Conservation (phyloP, 176 grass and related monocot species). For the Alopecurus myosuroides region DNA sequence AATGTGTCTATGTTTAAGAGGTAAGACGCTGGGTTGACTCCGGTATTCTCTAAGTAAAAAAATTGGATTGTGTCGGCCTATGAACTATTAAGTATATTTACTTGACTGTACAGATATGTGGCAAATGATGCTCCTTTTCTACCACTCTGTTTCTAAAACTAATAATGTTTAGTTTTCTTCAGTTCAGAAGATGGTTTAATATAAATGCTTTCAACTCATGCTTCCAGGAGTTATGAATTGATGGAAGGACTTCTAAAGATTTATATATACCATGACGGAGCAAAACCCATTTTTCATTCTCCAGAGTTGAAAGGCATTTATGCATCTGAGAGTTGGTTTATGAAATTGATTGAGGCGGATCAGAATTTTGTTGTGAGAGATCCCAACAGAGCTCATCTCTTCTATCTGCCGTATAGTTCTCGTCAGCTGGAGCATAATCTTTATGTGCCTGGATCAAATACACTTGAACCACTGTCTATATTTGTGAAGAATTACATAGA, state of each 20-base stretch:
- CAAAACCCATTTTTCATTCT: conserved; percentile 75
- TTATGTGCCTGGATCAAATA: conserved; percentile 79
- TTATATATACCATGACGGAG: conserved; percentile 83
- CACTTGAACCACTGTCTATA: conserved; percentile 51
- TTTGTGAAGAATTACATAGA: conserved; percentile 81
- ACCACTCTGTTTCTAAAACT: neutral
- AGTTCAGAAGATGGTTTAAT: neutral
- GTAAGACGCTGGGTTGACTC: conserved; percentile 23
- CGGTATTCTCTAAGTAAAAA: neutral
- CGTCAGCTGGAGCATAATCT: conserved; percentile 61
- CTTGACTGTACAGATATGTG: neutral
- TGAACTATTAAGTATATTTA: neutral
- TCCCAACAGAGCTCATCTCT: conserved; percentile 63
- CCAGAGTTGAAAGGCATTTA: conserved; percentile 83
- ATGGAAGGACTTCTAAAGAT: conserved; percentile 84
- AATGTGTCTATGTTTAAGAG: conserved; percentile 74
- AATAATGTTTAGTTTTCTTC: neutral
- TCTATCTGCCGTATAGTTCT: conserved; percentile 80
- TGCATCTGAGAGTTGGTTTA: conserved; percentile 94
- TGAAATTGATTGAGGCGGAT: conserved; percentile 80
- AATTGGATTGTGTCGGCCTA: neutral
- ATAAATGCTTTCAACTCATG: neutral
- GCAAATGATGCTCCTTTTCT: neutral
- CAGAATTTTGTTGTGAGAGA: conserved; percentile 67
- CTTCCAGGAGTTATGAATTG: conserved; percentile 86